A percentile compares a stretch with the other conserved stretches of the same genome.
These are phyloP conservation scores for Hypericum perforatum DNA, from an alignment of 345 rosid genomes.

Conservation along the genomic window DNA sequence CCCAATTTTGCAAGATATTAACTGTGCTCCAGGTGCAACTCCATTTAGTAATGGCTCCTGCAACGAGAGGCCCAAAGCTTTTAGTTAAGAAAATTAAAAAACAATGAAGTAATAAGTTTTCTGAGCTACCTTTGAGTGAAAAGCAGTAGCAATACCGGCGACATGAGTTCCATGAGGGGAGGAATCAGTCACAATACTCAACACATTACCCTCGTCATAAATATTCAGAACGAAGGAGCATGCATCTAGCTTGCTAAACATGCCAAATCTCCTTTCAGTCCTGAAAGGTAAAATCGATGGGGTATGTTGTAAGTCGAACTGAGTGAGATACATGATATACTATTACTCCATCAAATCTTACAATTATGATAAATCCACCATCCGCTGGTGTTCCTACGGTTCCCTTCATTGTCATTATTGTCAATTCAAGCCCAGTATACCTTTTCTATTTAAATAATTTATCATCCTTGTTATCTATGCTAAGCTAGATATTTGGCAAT, in stretches of 20 bases:
- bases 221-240: slow-evolving; percentile 79
- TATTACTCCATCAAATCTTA: too few relatives aligned
- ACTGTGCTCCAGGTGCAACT: slow-evolving; percentile 93
- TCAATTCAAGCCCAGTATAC: background rate
- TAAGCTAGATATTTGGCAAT: background rate
- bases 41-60: slow-evolving; percentile 93
- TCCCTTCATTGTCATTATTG: background rate
- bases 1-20: slow-evolving; percentile 97
- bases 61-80: slow-evolving; percentile 5
- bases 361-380: too few relatives aligned
- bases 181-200: slow-evolving; percentile 89
- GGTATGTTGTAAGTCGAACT: background rate
- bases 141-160: slow-evolving; percentile 94
- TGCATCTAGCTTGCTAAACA: slow-evolving; percentile 93
- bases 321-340: background rate
- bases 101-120: slow-evolving; percentile 1
- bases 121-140: slow-evolving; percentile 64
- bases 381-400: background rate
- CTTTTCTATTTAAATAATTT: too few relatives aligned
- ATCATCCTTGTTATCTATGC: too few relatives aligned
- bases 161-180: slow-evolving; percentile 99
- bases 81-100: slow-evolving; percentile 5
- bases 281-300: slow-evolving; percentile 27
- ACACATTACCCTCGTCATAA: slow-evolving; percentile 67
- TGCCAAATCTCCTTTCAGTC: slow-evolving; percentile 70